Base-by-base conservation (phyloP, 2,329 filamentous ascomycete species). In the Capronia coronata region DNA sequence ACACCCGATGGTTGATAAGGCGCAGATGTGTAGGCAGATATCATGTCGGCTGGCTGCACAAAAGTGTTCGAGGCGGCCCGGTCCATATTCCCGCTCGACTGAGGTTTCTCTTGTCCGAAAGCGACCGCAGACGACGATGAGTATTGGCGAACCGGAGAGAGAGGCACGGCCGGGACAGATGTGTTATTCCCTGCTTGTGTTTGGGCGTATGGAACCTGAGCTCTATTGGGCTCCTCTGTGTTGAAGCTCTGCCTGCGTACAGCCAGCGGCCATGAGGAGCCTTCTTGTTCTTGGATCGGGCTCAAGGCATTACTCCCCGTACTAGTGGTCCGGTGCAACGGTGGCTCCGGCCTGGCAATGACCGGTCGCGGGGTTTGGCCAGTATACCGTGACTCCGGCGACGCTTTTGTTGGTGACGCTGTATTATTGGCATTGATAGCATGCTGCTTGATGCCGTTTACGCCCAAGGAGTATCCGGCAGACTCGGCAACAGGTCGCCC, bases 221-320 rank as follows among this genome's bases (percentile, higher is more conserved):
- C 34, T n/a, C 40, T 41, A 5, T 32, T 29, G 13, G 41, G 38
- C 23, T 58, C 52, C 43, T 52, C 54, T 29, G 51, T 42, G 27
- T 45, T 59, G 48, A 61, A 63, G 32, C 56, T 56, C 21, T 57
- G 49, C 13, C 60, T 59, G 22, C 62, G 54, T 19, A 61, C 55
- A 1, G 59, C 51, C 2, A 63, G 55, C 19, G 61, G 59, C 51
- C 65, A 70, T 5, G 60, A 51, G 4, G 58, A 44, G 11, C 52
- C 46, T 6, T 62, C 54, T 23, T 64, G 62, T 16, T 59, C 53
- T 16, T 62, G 57, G 2, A 60, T 58, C 11, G 65, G 64, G 45
- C 59, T 63, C 44, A 63, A 57, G 6, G 59, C 54, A 49, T 62
- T 62, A 48, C 59, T 65, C 35, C 61, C 61, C 2, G 55, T 45